A percentile compares a stretch with the other conserved stretches of the same genome.
These are phyloP conservation scores for Elsinoe ampelina DNA, from an alignment of 2,329 filamentous ascomycete genomes.

Conservation along the genomic window DNA sequence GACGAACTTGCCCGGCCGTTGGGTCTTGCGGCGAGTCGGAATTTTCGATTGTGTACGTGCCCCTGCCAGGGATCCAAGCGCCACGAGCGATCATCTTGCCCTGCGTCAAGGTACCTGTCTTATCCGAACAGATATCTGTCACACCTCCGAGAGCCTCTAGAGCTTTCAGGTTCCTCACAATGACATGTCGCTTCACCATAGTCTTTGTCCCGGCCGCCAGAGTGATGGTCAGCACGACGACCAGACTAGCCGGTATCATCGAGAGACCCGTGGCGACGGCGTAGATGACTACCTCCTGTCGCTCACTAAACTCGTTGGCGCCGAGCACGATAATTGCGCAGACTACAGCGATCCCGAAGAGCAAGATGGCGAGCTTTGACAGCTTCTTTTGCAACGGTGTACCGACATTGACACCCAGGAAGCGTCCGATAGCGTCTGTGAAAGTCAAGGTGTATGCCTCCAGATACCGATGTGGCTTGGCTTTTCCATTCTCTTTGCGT, in stretches of 20 bases:
- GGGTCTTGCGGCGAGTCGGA: constrained; percentile 2
- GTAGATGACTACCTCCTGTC: constrained; percentile 55
- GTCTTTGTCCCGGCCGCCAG: constrained; percentile 51
- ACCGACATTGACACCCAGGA: constrained; percentile 58
- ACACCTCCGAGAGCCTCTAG: constrained; percentile 57
- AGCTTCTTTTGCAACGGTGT: constrained; percentile 74
- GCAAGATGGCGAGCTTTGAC: constrained; percentile 68
- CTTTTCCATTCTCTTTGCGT: constrained; percentile 28
- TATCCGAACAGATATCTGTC: constrained; percentile 57
- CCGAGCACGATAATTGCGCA: constrained; percentile 58
- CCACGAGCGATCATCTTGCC: constrained; percentile 55
- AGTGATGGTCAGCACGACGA: constrained; percentile 31
- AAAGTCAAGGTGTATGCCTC: constrained; percentile 45
- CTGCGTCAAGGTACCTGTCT: constrained; percentile 50
- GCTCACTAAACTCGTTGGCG: constrained; percentile 46
- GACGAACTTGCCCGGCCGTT: neutral
- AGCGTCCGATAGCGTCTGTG: constrained; percentile 50
- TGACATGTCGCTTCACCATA: constrained; percentile 56
- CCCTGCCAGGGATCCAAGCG: constrained; percentile 51
- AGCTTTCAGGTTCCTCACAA: constrained; percentile 55
- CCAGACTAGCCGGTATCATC: constrained; percentile 50
- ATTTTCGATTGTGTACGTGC: constrained; percentile 42
- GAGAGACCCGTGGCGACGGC: constrained; percentile 52
- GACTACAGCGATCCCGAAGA: constrained; percentile 62
- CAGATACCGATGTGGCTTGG: constrained; percentile 29